Evolutionary conservation across 116 monocot species (phyloP).

Genomic region (Iris pallida): DNA sequence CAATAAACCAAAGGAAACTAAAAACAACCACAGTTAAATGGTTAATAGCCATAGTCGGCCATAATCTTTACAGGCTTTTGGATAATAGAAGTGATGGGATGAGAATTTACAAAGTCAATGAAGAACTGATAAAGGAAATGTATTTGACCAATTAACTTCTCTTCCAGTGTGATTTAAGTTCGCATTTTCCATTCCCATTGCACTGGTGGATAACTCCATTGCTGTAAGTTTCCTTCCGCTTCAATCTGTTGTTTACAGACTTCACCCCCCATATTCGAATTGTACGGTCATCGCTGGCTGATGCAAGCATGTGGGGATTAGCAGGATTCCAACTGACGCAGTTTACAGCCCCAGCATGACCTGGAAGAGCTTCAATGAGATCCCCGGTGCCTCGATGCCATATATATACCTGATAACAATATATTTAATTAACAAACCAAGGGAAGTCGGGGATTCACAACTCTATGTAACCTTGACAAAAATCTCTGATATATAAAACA

Average conservation of each 20-base stretch:
- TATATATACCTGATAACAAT: slow-evolving; percentile 49
- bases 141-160: too few relatives aligned
- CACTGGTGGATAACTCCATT: slow-evolving; percentile 46
- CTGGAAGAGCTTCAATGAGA: slow-evolving; percentile 53
- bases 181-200: slow-evolving; percentile 44
- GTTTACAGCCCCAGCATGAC: slow-evolving; percentile 83
- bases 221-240: slow-evolving; percentile 39
- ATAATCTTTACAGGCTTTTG: too few relatives aligned
- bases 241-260: slow-evolving; percentile 17
- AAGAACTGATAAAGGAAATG: not conserved
- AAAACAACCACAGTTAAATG: too few relatives aligned
- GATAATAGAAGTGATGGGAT: not conserved
- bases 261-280: slow-evolving; percentile 78
- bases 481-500: too few relatives aligned
- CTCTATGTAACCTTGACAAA: too few relatives aligned
- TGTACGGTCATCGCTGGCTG: slow-evolving; percentile 83
- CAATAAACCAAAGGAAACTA: too few relatives aligned
- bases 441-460: too few relatives aligned
- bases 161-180: not conserved
- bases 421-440: not conserved
- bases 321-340: slow-evolving; percentile 92
- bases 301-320: slow-evolving; percentile 86
- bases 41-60: too few relatives aligned
- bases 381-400: slow-evolving; percentile 69
- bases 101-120: slow-evolving; percentile 7